Conservation (phyloP, 345 rosid species). For the Sisymbrium irio region DNA sequence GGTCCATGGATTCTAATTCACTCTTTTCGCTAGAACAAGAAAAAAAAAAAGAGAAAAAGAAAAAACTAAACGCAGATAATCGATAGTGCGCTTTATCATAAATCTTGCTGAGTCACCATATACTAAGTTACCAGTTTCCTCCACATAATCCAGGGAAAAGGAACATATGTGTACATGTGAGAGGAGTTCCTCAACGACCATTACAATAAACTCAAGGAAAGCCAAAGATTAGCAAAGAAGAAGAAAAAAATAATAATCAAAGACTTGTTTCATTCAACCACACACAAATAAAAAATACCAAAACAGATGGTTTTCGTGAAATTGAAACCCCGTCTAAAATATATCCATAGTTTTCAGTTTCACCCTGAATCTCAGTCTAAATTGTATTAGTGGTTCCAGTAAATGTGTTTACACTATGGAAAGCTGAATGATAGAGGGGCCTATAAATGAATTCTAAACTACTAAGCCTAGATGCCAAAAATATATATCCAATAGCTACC, state of each 20-base stretch:
- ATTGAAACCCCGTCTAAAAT: too few relatives aligned
- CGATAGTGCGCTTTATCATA: background rate
- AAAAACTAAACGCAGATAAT: background rate
- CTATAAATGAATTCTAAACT: too few relatives aligned
- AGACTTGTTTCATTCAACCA: background rate
- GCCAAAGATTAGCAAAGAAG: background rate
- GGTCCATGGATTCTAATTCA: conserved; percentile 11
- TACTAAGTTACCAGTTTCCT: background rate
- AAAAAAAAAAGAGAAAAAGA: background rate
- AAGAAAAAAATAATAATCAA: too few relatives aligned
- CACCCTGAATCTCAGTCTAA: too few relatives aligned
- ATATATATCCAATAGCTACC: too few relatives aligned
- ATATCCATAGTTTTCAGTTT: too few relatives aligned
- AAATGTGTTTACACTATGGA: too few relatives aligned
- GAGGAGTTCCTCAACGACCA: background rate
- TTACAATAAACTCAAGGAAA: background rate
- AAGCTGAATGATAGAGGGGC: too few relatives aligned
- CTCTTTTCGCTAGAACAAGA: background rate
- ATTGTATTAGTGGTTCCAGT: too few relatives aligned
- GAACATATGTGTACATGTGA: background rate
- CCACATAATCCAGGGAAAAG: background rate
- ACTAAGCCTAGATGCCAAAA: too few relatives aligned
- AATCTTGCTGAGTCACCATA: background rate
- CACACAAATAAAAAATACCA: too few relatives aligned
- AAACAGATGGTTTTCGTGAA: too few relatives aligned